Evolutionary conservation across 164 flowering plant genomes (phyloP).

Genomic region (Kingdonia uniflora): DNA sequence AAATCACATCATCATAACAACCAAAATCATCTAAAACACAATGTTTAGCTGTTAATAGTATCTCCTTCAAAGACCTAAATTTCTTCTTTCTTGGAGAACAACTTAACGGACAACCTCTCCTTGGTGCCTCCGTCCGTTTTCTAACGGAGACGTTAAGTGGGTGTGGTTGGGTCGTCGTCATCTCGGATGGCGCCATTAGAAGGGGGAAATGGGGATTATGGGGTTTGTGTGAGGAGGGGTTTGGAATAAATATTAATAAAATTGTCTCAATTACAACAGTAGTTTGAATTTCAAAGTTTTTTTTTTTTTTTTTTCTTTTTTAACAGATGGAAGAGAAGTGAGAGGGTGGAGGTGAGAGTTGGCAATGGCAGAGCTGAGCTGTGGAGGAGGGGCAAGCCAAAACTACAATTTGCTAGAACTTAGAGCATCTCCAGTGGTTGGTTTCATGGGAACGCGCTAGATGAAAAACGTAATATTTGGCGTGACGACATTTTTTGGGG

Average conservation of each 20-base stretch:
- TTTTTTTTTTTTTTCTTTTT: not conserved
- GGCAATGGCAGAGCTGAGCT: not conserved
- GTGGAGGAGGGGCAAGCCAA: no score
- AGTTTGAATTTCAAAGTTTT: no score
- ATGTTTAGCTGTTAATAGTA: not conserved
- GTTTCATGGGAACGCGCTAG: no score
- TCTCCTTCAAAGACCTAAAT: not conserved
- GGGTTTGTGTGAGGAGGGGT: not conserved
- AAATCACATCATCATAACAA: slow-evolving; percentile 23
- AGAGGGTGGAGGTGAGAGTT: not conserved
- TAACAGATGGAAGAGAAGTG: not conserved
- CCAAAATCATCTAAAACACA: not conserved
- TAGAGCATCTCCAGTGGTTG: no score
- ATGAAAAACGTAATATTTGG: no score
- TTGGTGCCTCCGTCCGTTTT: slow-evolving; percentile 1
- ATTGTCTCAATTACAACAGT: no score
- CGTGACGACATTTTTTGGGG: no score
- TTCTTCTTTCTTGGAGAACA: not conserved
- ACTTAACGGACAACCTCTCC: not conserved
- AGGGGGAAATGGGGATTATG: not conserved
- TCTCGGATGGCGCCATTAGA: not conserved
- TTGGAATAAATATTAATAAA: no score
- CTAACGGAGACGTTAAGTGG: not conserved
- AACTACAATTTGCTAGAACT: no score
- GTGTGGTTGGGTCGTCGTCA: no score